These are phyloP conservation scores for Aspergillus asperescens DNA, from an alignment of 495 filamentous ascomycete genomes.

Conservation along the genomic window DNA sequence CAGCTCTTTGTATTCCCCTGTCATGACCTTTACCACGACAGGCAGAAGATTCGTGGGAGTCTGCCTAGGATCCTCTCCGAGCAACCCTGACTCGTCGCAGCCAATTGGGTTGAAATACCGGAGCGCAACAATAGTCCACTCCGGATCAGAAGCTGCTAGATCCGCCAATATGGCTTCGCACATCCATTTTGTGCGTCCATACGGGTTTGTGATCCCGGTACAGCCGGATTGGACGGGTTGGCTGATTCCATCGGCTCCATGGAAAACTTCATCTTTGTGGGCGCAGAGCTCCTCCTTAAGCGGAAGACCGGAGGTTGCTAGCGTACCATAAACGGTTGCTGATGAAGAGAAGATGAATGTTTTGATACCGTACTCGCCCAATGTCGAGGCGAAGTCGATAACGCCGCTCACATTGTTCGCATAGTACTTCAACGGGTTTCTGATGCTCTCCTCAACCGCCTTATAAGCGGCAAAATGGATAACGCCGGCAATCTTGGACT, in stretches of 20 bases:
- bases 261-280: conserved; percentile 43
- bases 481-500: conserved; percentile 53
- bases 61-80: conserved; percentile 61
- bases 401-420: conserved; percentile 60
- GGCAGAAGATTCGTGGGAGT: conserved; percentile 60
- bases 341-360: conserved; percentile 65
- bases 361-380: conserved; percentile 56
- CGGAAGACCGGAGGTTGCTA: conserved; percentile 48
- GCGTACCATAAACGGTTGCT: conserved; percentile 58
- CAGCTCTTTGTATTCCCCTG: conserved; percentile 47
- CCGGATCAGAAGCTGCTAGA: conserved; percentile 51
- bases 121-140: conserved; percentile 57
- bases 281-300: conserved; percentile 57
- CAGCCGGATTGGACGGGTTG: conserved; percentile 36
- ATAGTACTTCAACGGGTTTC: conserved; percentile 56
- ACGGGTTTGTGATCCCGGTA: conserved; percentile 57
- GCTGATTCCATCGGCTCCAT: conserved; percentile 29
- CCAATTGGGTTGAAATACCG: conserved; percentile 67
- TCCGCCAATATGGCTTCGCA: conserved; percentile 62
- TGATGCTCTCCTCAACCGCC: conserved; percentile 50
- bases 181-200: conserved; percentile 63
- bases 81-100: conserved; percentile 56
- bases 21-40: conserved; percentile 55
- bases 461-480: conserved; percentile 64
- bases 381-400: conserved; percentile 51